Percentiles rank a stretch among this genome's conserved stretches.
These are phyloP conservation scores for Exophiala sp. DNA, from an alignment of 2,329 filamentous ascomycete species.

Conservation along the genomic window DNA sequence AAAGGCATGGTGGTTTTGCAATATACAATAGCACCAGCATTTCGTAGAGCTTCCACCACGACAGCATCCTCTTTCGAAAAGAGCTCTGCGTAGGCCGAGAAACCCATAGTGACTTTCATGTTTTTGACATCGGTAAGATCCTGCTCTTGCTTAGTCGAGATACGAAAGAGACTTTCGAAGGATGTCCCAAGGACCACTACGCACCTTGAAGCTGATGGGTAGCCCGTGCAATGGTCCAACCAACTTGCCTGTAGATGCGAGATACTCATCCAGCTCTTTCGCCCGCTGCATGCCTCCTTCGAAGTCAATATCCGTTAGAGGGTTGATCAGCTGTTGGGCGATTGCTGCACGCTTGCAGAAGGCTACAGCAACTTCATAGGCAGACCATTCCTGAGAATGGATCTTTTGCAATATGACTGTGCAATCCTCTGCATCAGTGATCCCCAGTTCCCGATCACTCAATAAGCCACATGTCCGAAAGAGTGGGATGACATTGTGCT, in stretches of 20 bases:
- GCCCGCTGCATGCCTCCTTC: conserved; percentile 27
- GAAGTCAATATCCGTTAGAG: conserved; percentile 31
- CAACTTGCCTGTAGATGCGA: conserved; percentile 23
- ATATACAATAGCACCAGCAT: no score
- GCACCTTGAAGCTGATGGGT: conserved; percentile 32
- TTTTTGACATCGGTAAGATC: no score
- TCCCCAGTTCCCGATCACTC: no score
- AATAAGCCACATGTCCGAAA: no score
- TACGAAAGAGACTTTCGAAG: conserved; percentile 32
- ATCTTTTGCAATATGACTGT: no score
- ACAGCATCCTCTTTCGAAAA: no score
- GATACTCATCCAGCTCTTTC: conserved; percentile 26
- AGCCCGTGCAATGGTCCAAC: conserved; percentile 32
- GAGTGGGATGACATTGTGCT: no score
- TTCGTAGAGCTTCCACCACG: no score
- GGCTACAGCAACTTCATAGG: conserved; percentile 23
- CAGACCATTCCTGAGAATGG: neutral
- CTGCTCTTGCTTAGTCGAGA: conserved; percentile 19
- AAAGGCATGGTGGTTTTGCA: no score
- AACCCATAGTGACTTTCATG: no score
- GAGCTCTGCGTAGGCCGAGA: no score
- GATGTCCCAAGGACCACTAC: conserved; percentile 18
- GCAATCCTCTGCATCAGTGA: no score
- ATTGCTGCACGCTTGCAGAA: conserved; percentile 29
- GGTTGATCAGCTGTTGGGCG: conserved; percentile 28